Evolutionary conservation across 768 basidiomycete species (phyloP), one percentile per base, ranked within the genome.

Genomic region (Zangia roseola): DNA sequence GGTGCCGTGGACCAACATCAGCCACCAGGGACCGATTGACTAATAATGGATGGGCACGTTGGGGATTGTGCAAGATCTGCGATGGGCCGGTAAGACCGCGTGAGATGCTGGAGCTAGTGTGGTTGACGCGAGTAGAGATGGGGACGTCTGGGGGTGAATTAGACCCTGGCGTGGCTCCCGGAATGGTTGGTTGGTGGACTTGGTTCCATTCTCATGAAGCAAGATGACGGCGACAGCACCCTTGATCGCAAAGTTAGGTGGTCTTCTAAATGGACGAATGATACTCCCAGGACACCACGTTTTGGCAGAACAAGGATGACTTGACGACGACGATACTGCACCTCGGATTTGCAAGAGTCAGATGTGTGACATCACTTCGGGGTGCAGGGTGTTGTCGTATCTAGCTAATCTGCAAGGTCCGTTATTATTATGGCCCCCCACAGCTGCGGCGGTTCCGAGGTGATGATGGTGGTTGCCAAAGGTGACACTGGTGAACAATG

Each of bases 181-280:
- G 43, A 55, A 41, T 50, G 56, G 55, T 54, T 53, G 53, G n/a
- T 37, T 44, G 47, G 33, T 37, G 45, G 53, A 43, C 59, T 52
- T 53, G 52, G 55, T 65, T 64, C 63, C 63, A 64, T 64, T 64
- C 54, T 53, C 57, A 56, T 65, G 55, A 57, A 60, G 57, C 43
- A 40, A 45, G 40, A 43, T 52, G 56, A 54, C 51, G 41, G 44
- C 43, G 54, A 60, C 48, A 53, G 49, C 52, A 54, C 60, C 60
- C 54, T 62, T 59, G 61, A 63, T 63, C 54, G 56, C 46, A 58
- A 58, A 45, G 42, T 51, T 39, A 52, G 43, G 45, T 45, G 36
- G n/a, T 45, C 50, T 64, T 63, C 62, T 50, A 51, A 54, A 55
- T 52, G 47, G 55, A 50, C 38, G 53, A 64, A 54, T 61, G 55